Evolutionary conservation across 495 filamentous ascomycete species (phyloP), one percentile per base, ranked within the genome.

Genomic region (Tuber brumale): DNA sequence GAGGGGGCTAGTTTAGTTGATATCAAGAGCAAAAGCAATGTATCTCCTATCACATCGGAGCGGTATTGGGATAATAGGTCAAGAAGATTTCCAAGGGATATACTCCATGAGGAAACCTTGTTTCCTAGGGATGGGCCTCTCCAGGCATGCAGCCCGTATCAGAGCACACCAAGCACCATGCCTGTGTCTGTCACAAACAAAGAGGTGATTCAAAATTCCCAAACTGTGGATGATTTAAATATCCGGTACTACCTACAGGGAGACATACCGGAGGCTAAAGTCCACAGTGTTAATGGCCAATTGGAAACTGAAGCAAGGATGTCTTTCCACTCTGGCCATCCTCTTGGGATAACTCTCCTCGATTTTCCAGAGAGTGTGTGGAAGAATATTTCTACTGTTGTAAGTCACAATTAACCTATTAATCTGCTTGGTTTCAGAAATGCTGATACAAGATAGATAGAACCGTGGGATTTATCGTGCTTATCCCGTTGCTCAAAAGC

Each of bases 401-500:
- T 61, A 31, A 61, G 57, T 61, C 31, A 3, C 6, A 10, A 9
- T 4, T 61, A 31, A 12, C 10, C n/a, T 16, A n/a, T 61, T 12
- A 31, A 4, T 14, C 31, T 9, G 1, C 16, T 31, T 3, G n/a
- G 16, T 61, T 61, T 27, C n/a, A 61, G 57, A 31, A 31, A 6
- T 16, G 57, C 57, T 61, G 57, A 61, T 2, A 4, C 12, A 72
- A 18, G 42, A 69, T 31, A 80, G 78, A 72, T 73, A 12, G 77
- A 80, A 5, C 76, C 73, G 2, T 72, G 76, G 70, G 78, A 80
- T 57, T 39, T 80, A 35, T 76, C 78, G 23, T 73, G 78, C 21
- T 73, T 80, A 18, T 45, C 70, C 31, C 77, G 78, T 23, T 76
- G 78, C 66, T 80, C 78, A 4, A 72, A 48, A 23, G 61, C 70